Percentiles rank a stretch among this genome's conserved stretches.
These are phyloP conservation scores for Ustilago xerochloae DNA, from an alignment of 1,284 basidiomycete species.

Conservation along the genomic window DNA sequence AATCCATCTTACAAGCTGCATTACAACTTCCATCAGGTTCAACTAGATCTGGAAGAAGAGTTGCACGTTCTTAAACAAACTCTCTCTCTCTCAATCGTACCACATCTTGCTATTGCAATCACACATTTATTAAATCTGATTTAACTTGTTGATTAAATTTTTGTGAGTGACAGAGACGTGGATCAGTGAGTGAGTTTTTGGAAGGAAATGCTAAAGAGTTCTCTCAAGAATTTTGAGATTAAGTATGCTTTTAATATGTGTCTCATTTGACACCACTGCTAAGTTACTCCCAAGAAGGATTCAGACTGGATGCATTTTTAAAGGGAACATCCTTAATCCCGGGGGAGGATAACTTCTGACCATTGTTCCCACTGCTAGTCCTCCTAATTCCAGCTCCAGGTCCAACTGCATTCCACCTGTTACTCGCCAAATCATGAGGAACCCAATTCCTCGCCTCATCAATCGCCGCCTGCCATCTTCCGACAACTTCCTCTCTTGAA, in stretches of 20 bases:
- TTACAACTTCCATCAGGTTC: slow-evolving; percentile 39
- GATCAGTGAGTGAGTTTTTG: background rate
- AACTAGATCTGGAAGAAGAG: slow-evolving; percentile 43
- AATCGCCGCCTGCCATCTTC: slow-evolving; percentile 27
- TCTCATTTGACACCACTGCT: no score
- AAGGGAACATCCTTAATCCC: slow-evolving; percentile 1
- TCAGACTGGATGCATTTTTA: slow-evolving; percentile 24
- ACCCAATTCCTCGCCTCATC: slow-evolving; percentile 43
- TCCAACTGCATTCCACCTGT: slow-evolving; percentile 5
- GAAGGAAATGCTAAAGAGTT: background rate
- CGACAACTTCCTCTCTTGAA: slow-evolving; percentile 24
- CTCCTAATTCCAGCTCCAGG: background rate
- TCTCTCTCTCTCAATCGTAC: background rate
- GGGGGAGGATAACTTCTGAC: no score
- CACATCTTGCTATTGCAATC: no score
- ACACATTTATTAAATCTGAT: no score
- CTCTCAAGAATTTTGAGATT: no score
- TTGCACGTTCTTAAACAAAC: slow-evolving; percentile 10
- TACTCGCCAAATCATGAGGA: slow-evolving; percentile 14
- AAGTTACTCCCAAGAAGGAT: slow-evolving; percentile 38
- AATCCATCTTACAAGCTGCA: slow-evolving; percentile 42
- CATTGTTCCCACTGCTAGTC: background rate
- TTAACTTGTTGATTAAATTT: background rate
- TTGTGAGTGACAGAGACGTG: no score
- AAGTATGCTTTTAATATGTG: slow-evolving; percentile 8